Evolutionary conservation across 2,329 filamentous ascomycete genomes (phyloP), one percentile per base, ranked within the genome.

Genomic region (Cladophialophora carrionii): DNA sequence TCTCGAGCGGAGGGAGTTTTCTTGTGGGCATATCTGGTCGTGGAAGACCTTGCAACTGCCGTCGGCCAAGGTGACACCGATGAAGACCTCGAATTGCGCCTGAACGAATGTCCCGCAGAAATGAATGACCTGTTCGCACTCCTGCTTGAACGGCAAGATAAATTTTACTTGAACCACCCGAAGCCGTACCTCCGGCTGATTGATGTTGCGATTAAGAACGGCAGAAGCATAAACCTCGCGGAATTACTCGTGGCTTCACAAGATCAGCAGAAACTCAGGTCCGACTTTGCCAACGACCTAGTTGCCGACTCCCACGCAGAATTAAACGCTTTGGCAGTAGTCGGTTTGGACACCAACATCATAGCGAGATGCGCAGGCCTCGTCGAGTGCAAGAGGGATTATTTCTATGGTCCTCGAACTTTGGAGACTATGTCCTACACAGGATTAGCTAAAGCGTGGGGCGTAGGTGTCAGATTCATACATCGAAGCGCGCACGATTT

Each of bases 141-240:
- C 17, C 22, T 62, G 6, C 59, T 62, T 10, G 26, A 62, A 31
- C 59, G 59, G 9, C 59, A 62, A 37, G 59, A 62, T 46, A 56
- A 43, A 26, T 62, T 62, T n/a, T 62, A 62, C 24, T n/a, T 41
- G 17, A 62, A 62, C 17, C 43, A 62, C 32, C 59, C 59, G 12
- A 62, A 62, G 20, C 49, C 51, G n/a, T 62, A 62, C 26, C 34
- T 62, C 12, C 34, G 9, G 6, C 12, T 62, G 32, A 8, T 37
- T 8, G 29, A 37, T 9, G 48, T 51, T n/a, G 48, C 22, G n/a
- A 24, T 8, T 20, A n/a, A 7, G 48, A 51, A n/a, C 7, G 14
- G 22, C 17, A n/a, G 48, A 51, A 8, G 8, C 34, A 17, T 52
- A 10, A 63, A 24, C 31, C 24, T 63, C 17, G 17, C 58, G 6